Evolutionary conservation across 345 rosid species (phyloP).

Genomic region (Xanthoceras sorbifolium): DNA sequence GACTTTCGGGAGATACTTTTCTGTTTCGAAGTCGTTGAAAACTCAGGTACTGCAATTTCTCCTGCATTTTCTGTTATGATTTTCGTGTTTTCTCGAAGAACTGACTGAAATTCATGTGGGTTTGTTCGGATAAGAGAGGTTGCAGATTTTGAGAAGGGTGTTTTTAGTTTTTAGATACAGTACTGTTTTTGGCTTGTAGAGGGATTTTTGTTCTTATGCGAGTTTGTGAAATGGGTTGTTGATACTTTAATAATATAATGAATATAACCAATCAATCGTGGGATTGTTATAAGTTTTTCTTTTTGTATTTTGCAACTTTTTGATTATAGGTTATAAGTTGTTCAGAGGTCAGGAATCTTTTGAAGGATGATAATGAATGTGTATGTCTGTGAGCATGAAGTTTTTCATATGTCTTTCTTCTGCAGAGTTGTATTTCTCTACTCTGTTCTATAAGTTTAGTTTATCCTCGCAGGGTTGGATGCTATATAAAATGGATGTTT

Average conservation of each 20-base stretch:
- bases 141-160: neutral
- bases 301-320: neutral
- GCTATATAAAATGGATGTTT: neutral
- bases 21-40: neutral
- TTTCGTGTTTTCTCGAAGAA: neutral
- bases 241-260: neutral
- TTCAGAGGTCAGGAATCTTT: neutral
- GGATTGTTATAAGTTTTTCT: neutral
- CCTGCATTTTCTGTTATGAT: neutral
- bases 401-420: neutral
- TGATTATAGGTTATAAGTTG: neutral
- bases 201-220: neutral
- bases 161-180: neutral
- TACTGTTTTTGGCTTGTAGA: neutral
- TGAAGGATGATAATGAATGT: neutral
- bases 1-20: neutral
- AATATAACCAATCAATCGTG: neutral
- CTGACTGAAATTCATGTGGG: conserved; percentile 1
- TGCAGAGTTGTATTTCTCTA: neutral
- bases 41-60: neutral
- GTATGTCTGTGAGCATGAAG: neutral
- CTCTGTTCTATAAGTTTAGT: neutral
- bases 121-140: neutral
- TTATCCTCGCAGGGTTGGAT: neutral
- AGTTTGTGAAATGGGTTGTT: neutral